phyloP scores from a whole-genome alignment of 805 yeast species.

The Candida saitoana region DNA sequence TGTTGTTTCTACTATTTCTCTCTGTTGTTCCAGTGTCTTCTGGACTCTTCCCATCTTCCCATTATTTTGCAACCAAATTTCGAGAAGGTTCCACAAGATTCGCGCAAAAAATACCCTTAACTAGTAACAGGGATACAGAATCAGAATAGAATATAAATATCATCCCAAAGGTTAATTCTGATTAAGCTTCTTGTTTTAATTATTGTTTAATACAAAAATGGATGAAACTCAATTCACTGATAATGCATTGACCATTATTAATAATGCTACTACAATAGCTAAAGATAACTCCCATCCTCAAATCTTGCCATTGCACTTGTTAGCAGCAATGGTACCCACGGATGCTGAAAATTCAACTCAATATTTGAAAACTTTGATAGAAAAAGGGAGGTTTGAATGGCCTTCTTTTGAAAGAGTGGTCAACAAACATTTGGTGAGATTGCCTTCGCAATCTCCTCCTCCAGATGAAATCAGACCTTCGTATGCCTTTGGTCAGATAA shows the following conservation, averaged over 20 bases:
- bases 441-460: slow-evolving; percentile 87
- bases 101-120: background rate
- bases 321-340: slow-evolving; percentile 84
- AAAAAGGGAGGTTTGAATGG: slow-evolving; percentile 88
- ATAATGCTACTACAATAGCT: slow-evolving; percentile 77
- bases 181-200: background rate
- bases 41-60: too few species aligned
- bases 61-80: too few species aligned
- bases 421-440: slow-evolving; percentile 73
- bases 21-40: too few species aligned
- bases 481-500: slow-evolving; percentile 69
- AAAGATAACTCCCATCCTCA: slow-evolving; percentile 80
- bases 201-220: slow-evolving; percentile 29
- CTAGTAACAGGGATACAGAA: background rate
- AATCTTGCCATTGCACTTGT: slow-evolving; percentile 79
- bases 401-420: slow-evolving; percentile 71
- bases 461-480: slow-evolving; percentile 78
- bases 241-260: slow-evolving; percentile 79
- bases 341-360: slow-evolving; percentile 43
- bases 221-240: slow-evolving; percentile 85
- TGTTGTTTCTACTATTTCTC: too few species aligned
- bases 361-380: slow-evolving; percentile 77
- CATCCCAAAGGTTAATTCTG: background rate
- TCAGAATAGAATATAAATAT: too few species aligned
- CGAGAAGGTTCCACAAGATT: background rate